These are phyloP conservation scores for Xylaria sp. DNA, from an alignment of 2,329 filamentous ascomycete genomes.

Conservation along the genomic window DNA sequence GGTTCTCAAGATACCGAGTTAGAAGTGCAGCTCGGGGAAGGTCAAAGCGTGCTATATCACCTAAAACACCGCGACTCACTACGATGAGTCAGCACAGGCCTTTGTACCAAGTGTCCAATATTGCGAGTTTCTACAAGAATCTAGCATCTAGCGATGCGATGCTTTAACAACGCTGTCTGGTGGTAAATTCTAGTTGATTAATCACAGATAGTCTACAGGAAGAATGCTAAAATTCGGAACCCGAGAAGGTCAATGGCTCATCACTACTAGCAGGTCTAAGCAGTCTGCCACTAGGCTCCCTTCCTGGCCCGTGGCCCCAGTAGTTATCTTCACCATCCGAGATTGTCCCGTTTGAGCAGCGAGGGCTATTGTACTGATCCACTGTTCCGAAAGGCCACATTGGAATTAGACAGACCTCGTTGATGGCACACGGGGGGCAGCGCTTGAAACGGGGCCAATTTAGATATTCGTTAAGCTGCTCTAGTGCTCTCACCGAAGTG, in stretches of 20 bases:
- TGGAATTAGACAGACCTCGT: conserved; percentile 46
- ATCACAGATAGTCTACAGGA: too few relatives aligned
- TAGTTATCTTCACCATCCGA: conserved; percentile 25
- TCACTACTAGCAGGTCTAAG: background rate
- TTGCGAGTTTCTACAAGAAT: too few relatives aligned
- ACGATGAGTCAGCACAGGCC: background rate
- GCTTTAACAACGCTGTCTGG: too few relatives aligned
- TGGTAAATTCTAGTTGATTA: too few relatives aligned
- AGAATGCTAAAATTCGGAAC: background rate
- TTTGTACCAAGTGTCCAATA: too few relatives aligned
- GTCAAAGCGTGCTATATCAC: background rate
- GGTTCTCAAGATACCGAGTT: background rate
- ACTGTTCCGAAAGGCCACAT: conserved; percentile 47
- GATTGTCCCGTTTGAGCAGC: conserved; percentile 35
- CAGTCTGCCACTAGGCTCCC: background rate
- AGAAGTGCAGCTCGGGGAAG: background rate
- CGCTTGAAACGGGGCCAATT: conserved; percentile 45
- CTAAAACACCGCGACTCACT: background rate
- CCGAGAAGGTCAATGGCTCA: background rate
- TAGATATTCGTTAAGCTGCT: conserved; percentile 39
- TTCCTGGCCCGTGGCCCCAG: conserved; percentile 18
- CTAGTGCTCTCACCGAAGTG: conserved; percentile 1
- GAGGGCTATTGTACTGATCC: conserved; percentile 41
- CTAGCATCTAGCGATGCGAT: too few relatives aligned
- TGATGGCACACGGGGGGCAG: conserved; percentile 40